A percentile compares a stretch with the other conserved stretches of the same genome.
Evolutionary conservation across 169 alveolate species (phyloP).

Genomic region (Cytauxzoon felis): DNA sequence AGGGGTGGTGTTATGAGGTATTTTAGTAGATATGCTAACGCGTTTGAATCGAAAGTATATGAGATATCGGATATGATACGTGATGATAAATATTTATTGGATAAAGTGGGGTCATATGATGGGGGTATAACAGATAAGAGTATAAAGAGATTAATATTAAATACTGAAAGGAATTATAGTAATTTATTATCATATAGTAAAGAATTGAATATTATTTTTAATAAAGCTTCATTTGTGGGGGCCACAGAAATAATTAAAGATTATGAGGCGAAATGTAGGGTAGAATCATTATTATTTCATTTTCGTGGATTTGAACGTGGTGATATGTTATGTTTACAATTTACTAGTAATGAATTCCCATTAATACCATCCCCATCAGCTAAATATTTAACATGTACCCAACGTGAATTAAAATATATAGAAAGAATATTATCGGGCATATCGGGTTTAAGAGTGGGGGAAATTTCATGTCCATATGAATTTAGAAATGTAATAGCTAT

Average conservation of each 20-base stretch:
- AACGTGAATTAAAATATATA: slow-evolving; percentile 16
- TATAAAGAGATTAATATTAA: neutral
- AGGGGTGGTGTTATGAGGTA: too few species aligned
- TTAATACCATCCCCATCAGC: slow-evolving; percentile 47
- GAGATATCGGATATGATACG: too few species aligned
- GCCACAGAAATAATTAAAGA: slow-evolving; percentile 21
- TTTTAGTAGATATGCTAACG: too few species aligned
- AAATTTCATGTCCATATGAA: slow-evolving; percentile 33
- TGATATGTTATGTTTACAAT: slow-evolving; percentile 29
- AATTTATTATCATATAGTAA: slow-evolving; percentile 7
- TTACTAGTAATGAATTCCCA: slow-evolving; percentile 25
- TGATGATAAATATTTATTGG: neutral
- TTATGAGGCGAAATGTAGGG: too few species aligned
- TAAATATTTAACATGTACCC: slow-evolving; percentile 18
- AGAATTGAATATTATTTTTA: slow-evolving; percentile 31
- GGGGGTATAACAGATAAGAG: neutral
- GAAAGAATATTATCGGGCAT: slow-evolving; percentile 50
- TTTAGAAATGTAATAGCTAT: slow-evolving; percentile 40
- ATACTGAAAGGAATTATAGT: neutral
- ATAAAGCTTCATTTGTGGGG: slow-evolving; percentile 45
- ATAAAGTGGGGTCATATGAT: neutral
- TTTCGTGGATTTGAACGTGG: slow-evolving; percentile 60
- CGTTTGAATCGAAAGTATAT: too few species aligned
- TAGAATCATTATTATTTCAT: slow-evolving; percentile 36
- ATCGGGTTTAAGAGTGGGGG: slow-evolving; percentile 35